These are phyloP conservation scores for Phytophthora pini DNA, from an alignment of 352 stramenopile genomes.

Conservation along the genomic window DNA sequence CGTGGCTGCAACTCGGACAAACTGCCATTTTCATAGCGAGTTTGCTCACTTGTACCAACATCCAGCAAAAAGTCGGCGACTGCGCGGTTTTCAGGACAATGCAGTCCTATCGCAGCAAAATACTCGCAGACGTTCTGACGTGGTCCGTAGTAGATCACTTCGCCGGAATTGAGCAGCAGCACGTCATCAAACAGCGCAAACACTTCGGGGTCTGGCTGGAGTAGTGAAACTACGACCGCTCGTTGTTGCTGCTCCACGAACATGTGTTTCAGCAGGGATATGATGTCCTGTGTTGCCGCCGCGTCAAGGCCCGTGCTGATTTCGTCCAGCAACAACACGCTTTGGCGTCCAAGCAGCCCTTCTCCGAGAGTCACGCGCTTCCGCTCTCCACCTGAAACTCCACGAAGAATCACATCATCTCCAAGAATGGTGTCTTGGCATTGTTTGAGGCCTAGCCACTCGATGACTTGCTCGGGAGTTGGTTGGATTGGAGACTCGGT, in stretches of 20 bases:
- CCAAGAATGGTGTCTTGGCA: constrained; percentile 55
- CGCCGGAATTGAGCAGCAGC: constrained; percentile 78
- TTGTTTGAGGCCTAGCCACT: constrained; percentile 39
- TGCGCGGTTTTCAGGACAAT: constrained; percentile 36
- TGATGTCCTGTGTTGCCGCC: constrained; percentile 64
- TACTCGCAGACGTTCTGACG: constrained; percentile 36
- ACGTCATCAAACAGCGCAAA: constrained; percentile 79
- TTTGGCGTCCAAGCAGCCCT: constrained; percentile 78
- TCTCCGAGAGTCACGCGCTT: constrained; percentile 88
- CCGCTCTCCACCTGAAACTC: constrained; percentile 84
- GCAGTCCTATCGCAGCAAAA: constrained; percentile 49
- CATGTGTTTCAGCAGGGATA: constrained; percentile 60
- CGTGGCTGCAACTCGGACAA: background rate
- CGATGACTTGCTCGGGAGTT: constrained; percentile 22
- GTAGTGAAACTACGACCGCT: constrained; percentile 54
- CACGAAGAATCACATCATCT: constrained; percentile 44
- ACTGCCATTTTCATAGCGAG: constrained; percentile 25
- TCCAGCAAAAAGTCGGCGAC: constrained; percentile 48
- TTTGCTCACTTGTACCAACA: constrained; percentile 37
- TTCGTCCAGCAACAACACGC: constrained; percentile 67
- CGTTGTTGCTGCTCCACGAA: constrained; percentile 40
- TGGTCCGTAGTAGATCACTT: constrained; percentile 77
- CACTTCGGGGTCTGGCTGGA: constrained; percentile 31
- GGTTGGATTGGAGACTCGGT: background rate
- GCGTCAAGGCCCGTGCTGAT: constrained; percentile 44